Evolutionary conservation across 1,284 basidiomycete genomes (phyloP), one percentile per base, ranked within the genome.

Genomic region (Chalciporus sp.): DNA sequence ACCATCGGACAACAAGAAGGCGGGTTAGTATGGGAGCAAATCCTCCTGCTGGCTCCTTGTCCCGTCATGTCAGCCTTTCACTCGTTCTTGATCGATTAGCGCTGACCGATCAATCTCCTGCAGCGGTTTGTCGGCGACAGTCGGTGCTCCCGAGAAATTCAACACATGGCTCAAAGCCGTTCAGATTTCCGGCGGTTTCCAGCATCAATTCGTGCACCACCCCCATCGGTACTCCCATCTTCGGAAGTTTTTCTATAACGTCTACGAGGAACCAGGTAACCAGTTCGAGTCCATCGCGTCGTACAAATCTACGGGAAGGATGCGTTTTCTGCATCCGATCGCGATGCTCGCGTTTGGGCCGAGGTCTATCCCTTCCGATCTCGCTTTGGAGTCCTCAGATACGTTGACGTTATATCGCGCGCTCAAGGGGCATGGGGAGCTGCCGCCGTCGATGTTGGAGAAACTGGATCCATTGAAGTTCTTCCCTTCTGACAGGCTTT

Each of bases 181-280:
- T 17, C 86, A 89, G 64, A 61, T 67, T 49, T 75, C 79, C 0
- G 83, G 85, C 53, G 79, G 80, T 0, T 83, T 79, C 64, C 66
- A 79, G 27, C 82, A 88, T 64, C 74, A 71, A 2, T 81, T 84
- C 63, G 77, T 90, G 29, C 68, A 82, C 51, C 83, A 88, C 65
- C 80, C 78, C 1, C 80, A 87, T 64, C 81, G 86, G 4, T 90
- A 88, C 64, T 88, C 86, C 1, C 86, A 88, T 60, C 74, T 90
- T 1, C 79, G 87, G 46, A 90, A 89, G 65, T 85, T 79, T 62
- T 76, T 74, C 48, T 90, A 86, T 58, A 65, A 73, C 43, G 61
- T 80, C 11, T 62, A 69, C 16, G 53, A 63, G 14, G 19, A 58
- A 5, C 52, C 58, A 0, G 19, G 35, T 4, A 23, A 44, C 9